A percentile compares a stretch with the other conserved stretches of the same genome.
Evolutionary conservation across 768 basidiomycete species (phyloP).

Genomic region (Asterophora lycoperdoides): DNA sequence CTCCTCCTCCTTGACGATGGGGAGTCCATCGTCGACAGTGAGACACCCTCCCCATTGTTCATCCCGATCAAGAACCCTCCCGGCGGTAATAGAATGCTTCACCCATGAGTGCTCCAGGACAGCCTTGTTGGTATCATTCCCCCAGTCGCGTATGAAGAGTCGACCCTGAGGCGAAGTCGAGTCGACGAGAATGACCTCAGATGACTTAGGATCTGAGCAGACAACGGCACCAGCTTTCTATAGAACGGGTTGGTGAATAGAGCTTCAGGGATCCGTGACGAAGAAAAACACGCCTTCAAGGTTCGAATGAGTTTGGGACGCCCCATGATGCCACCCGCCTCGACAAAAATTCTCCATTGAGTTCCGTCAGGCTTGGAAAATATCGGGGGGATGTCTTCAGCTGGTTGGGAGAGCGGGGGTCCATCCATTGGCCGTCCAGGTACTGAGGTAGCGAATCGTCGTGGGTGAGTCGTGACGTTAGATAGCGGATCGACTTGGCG

Average conservation of each 20-base stretch:
- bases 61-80: constrained; percentile 38
- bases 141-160: constrained; percentile 58
- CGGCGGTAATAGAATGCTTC: constrained; percentile 37
- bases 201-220: constrained; percentile 44
- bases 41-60: constrained; percentile 52
- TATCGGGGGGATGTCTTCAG: constrained; percentile 3
- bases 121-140: constrained; percentile 44
- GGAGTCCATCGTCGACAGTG: constrained; percentile 37
- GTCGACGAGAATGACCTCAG: constrained; percentile 59
- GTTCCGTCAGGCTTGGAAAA: constrained; percentile 38
- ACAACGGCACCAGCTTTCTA: constrained; percentile 57
- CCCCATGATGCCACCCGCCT: constrained; percentile 46
- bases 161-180: constrained; percentile 45
- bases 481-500: no score
- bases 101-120: constrained; percentile 56
- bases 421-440: constrained; percentile 5
- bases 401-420: not conserved
- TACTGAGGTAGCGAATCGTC: not conserved
- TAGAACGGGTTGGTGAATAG: constrained; percentile 1
- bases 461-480: not conserved
- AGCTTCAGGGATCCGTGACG: not conserved
- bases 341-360: constrained; percentile 50
- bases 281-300: constrained; percentile 39
- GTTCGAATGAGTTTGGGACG: constrained; percentile 50
- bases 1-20: constrained; percentile 34